Conservation (phyloP, 495 filamentous ascomycete species). For the Neohortaea acidophila region DNA sequence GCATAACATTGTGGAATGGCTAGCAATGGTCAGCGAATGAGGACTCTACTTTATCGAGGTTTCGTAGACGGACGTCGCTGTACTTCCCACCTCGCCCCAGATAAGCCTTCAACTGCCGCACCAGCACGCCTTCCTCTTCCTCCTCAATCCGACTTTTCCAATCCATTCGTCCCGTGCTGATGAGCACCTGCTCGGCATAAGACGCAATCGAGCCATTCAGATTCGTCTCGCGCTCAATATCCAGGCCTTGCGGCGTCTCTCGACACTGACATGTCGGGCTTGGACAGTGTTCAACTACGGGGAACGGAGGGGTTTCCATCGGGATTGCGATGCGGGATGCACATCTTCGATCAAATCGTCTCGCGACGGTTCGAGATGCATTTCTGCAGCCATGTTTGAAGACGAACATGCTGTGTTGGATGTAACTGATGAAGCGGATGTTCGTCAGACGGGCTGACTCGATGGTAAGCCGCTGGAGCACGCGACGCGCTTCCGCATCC, state of each 20-base stretch:
- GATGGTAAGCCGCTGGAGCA: too few species aligned
- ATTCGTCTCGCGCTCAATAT: constrained; percentile 55
- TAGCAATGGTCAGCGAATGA: constrained; percentile 22
- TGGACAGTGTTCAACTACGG: constrained; percentile 48
- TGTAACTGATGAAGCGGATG: too few species aligned
- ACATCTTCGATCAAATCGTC: not conserved
- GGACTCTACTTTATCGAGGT: not conserved
- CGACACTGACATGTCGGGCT: constrained; percentile 57
- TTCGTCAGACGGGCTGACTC: too few species aligned
- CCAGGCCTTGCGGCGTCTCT: constrained; percentile 48
- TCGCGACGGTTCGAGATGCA: not conserved
- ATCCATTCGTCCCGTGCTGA: constrained; percentile 64
- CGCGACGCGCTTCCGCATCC: too few species aligned
- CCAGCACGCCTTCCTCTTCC: constrained; percentile 47
- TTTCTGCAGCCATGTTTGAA: constrained; percentile 12
- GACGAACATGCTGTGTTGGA: constrained; percentile 6
- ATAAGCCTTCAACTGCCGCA: constrained; percentile 51
- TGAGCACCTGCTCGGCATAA: constrained; percentile 70
- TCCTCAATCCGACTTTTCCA: constrained; percentile 63
- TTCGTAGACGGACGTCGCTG: constrained; percentile 48
- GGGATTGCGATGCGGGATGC: constrained; percentile 17
- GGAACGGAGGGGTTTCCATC: constrained; percentile 22
- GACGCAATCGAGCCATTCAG: constrained; percentile 60
- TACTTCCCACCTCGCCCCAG: constrained; percentile 50
- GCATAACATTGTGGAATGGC: constrained; percentile 65